Base-by-base conservation (phyloP, 225 moss, liverwort and hornwort species). In the Pleurozium schreberi region DNA sequence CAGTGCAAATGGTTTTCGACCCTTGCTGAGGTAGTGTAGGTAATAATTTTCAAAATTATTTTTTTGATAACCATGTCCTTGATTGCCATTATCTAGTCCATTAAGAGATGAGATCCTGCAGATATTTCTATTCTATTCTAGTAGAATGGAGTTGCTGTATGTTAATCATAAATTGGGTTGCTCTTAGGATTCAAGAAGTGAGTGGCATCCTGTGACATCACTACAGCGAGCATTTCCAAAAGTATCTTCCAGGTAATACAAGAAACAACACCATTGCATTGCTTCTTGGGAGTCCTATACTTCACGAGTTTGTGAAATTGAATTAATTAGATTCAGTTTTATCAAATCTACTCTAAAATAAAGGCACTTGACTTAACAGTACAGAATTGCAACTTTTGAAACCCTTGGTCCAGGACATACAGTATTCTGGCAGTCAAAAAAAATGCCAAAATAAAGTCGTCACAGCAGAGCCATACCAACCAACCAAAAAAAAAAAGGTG, bases 161-260 rank as follows among this genome's bases (percentile, higher is more conserved):
- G 36, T 25, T 86, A 23, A 86, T 38, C 28, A 87, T 42, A 11
- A 49, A 42, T 77, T 70, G 64, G 15, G 22, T 67, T 87, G 65
- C 34, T 63, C 13, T 52, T 87, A 98, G 98, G 94, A 96, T 89
- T 88, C 94, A 87, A 94, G 84, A 85, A 91, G 94, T 61, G 92
- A 93, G 60, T 92, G 94, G 93, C 92, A 93, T 85, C 86, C 84
- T 45, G 79, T 87, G 49, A 91, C 95, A 67, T 89, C 91, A 83
- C 94, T 94, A 86, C 96, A 94, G 89, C 88, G 91, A 95, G 80
- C 94, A 70, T 79, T 88, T 90, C 68, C 90, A 59, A 84, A 89
- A 89, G 59, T 92, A 67, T 80, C 92, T 73, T 67, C 92, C 55
- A 94, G 93, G 93, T 94, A 89, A 50, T 52, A 26, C 36, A 75